These are phyloP conservation scores for Phytopythium mirpurense DNA, from an alignment of 352 stramenopile species.

Conservation along the genomic window DNA sequence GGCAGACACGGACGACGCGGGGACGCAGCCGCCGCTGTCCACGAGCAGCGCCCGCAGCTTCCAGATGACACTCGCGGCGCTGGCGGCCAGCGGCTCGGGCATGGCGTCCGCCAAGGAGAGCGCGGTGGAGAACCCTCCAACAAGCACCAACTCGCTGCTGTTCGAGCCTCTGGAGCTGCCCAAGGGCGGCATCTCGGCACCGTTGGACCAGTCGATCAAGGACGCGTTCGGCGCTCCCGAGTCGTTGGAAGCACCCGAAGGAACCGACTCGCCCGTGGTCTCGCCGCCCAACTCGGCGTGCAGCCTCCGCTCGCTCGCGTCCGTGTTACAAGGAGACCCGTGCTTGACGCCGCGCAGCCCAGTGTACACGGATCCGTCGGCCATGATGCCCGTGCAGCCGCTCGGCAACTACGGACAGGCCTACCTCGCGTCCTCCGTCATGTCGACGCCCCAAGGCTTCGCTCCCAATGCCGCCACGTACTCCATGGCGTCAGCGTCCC, in stretches of 20 bases:
- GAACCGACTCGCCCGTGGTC: constrained; percentile 5
- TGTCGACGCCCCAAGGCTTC: not conserved
- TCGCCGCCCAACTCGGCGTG: constrained; percentile 8
- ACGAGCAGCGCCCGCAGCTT: constrained; percentile 6
- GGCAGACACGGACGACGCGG: not conserved
- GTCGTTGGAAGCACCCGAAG: not conserved
- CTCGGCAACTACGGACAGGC: constrained; percentile 7
- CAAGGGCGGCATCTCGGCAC: constrained; percentile 3
- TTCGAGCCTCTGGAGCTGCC: constrained; percentile 35
- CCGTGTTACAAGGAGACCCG: constrained; percentile 1
- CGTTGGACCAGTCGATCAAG: constrained; percentile 12
- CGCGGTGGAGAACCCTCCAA: constrained; percentile 4
- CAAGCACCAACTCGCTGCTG: constrained; percentile 21
- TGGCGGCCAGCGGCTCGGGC: constrained; percentile 2
- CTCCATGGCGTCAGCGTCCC: not conserved
- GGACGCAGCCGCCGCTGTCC: constrained; percentile 3
- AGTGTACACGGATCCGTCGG: constrained; percentile 13
- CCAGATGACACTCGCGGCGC: constrained; percentile 6
- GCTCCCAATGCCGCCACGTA: not conserved
- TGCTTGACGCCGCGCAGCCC: constrained; percentile 9
- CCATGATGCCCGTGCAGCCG: constrained; percentile 26
- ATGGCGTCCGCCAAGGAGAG: constrained; percentile 1
- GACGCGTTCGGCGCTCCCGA: constrained; percentile 16
- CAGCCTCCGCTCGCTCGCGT: not conserved
- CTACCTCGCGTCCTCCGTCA: constrained; percentile 1